Base-by-base conservation (phyloP, 768 basidiomycete species). In the Trametes cingulata region DNA sequence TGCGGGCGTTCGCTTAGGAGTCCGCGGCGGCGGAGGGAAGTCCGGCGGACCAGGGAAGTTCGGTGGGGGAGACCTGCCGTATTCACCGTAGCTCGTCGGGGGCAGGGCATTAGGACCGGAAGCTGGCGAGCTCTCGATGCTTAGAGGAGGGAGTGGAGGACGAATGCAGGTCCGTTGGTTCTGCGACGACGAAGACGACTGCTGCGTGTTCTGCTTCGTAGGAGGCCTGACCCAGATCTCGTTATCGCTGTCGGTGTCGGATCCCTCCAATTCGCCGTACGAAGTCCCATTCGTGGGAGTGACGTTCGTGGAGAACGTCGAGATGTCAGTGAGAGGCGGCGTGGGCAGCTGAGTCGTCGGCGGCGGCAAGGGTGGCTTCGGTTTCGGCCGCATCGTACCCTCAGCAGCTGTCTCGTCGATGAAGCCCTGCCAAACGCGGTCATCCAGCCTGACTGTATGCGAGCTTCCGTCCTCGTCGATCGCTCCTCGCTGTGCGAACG, bases 201-300 rank as follows among this genome's bases (percentile, higher is more conserved):
- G 61, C n/a, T 29, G 43, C 52, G 15, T 27, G 48, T 52, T n/a
- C n/a, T n/a, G n/a, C 60, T 61, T 66, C 57, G 10, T 37, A 0
- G 80, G 79, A 24, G 73, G 72, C 54, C 69, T 77, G 49, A 75
- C 74, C 82, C 81, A 82, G 37, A 80, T 72, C 14, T 78, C 50
- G 13, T 20, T 17, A 29, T 48, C 48, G 3, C 29, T 33, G 29
- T 80, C 76, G 25, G 77, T 57, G 47, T 84, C 84, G 9, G 80
- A 82, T 19, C 82, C 84, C 43, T 81, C 80, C 6, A 36, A 33
- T 5, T 37, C 46, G 12, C 81, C 71, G 24, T 68, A 65, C 24
- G 63, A 48, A 37, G 56, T 55, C 17, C 63, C 63, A 24, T 55
- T 50, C 13, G 65, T 59, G 17, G 58, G 33, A 15, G 58, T 60